Base-by-base conservation (phyloP, 768 basidiomycete genomes). In the Thelephora ganbajun region DNA sequence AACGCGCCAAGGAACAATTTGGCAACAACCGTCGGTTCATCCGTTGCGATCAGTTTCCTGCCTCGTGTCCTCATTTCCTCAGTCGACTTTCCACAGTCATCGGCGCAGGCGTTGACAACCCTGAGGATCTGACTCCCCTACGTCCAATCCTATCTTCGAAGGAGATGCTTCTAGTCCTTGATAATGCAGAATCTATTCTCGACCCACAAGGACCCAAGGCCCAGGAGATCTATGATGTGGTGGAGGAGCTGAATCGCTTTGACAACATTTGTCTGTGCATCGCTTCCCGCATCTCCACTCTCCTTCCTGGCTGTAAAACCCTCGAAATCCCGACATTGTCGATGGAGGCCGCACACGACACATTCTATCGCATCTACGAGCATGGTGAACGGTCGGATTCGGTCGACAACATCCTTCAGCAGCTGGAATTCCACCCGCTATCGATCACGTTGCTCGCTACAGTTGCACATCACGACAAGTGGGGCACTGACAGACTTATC, bases 1-100 rank as follows among this genome's bases (percentile, higher is more conserved):
- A 22, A 16, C 13, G 20, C 11, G 13, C 43, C 14, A 11, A 44
- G n/a, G 9, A 23, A 20, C 42, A 35, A 9, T 51, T 49, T 35
- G 16, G 37, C 2, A 22, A 44, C 33, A 35, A 41, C 13, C 34
- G 50, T 16, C 44, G 44, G 14, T 51, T 51, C 33, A 35, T 48
- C 6, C 6, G 46, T 9, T 51, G 50, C 14, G 50, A 49, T 14
- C 45, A 44, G 7, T 18, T 43, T 30, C n/a, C 12, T 3, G 19
- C 43, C 48, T 22, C 48, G 4, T 33, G 35, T 33, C 48, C 18
- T 14, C 35, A 48, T 6, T 20, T 51, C 11, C 12, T 43, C 12
- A 23, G 22, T 41, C 39, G 39, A 11, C 16, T 41, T 14, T 41
- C 39, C 1, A 9, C 7, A 7, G 39, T 41, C 22, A 22, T 41